Conservation (phyloP, 2,329 filamentous ascomycete genomes). For the Penicillium oxalicum region DNA sequence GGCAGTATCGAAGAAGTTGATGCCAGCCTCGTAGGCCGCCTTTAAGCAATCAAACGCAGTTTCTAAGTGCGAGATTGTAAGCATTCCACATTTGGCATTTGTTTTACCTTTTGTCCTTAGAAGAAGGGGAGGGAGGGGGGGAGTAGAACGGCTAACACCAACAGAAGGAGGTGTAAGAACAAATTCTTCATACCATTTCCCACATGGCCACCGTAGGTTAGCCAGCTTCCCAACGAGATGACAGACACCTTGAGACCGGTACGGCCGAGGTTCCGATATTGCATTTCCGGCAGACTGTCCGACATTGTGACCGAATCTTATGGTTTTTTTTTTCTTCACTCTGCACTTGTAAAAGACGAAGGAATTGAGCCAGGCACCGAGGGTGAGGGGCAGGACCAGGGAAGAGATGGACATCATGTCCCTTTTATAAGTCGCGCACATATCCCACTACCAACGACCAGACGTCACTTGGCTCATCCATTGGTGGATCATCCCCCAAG, state of each 20-base stretch:
- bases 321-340: not conserved
- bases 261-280: slow-evolving; percentile 65
- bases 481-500: too few relatives aligned
- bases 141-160: too few relatives aligned
- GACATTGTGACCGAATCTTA: slow-evolving; percentile 10
- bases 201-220: slow-evolving; percentile 70
- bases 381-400: not conserved
- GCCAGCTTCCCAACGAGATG: slow-evolving; percentile 57
- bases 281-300: slow-evolving; percentile 21
- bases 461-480: too few relatives aligned
- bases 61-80: slow-evolving; percentile 12
- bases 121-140: too few relatives aligned
- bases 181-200: slow-evolving; percentile 49
- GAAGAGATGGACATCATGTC: too few relatives aligned
- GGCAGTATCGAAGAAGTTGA: slow-evolving; percentile 54
- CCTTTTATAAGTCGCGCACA: too few relatives aligned
- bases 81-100: not conserved
- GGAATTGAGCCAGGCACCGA: not conserved
- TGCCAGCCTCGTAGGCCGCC: slow-evolving; percentile 51
- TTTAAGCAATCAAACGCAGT: slow-evolving; percentile 41
- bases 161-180: not conserved
- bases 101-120: too few relatives aligned
- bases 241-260: slow-evolving; percentile 69
- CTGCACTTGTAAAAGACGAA: not conserved
- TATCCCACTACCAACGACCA: too few relatives aligned